phyloP scores from a whole-genome alignment of 352 stramenopile genomes.

The Globisporangium splendens region DNA sequence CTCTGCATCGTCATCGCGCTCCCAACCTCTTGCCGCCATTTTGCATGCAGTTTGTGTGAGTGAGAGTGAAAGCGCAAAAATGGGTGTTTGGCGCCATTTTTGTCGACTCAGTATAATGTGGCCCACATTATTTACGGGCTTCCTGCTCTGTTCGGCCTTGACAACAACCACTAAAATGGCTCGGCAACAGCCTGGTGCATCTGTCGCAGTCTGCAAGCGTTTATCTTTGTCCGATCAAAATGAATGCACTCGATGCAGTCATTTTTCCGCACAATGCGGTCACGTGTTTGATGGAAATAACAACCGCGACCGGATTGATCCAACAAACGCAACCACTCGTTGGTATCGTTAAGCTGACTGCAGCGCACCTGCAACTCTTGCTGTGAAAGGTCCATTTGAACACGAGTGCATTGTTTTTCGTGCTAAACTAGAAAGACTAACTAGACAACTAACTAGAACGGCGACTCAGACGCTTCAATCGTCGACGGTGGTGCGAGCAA shows the following conservation, averaged over 20 bases:
- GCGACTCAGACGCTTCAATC: slow-evolving; percentile 41
- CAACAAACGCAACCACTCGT: too few species aligned
- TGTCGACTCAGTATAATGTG: not conserved
- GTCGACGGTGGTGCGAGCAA: slow-evolving; percentile 45
- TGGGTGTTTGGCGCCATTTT: slow-evolving; percentile 4
- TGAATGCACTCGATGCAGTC: too few species aligned
- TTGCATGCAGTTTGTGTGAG: not conserved
- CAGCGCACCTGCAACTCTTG: too few species aligned
- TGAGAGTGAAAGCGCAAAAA: not conserved
- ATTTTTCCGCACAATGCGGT: too few species aligned
- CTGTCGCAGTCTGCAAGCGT: too few species aligned
- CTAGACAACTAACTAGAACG: not conserved
- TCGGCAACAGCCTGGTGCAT: too few species aligned
- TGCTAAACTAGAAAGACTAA: not conserved
- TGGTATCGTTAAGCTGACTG: too few species aligned
- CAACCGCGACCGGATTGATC: too few species aligned
- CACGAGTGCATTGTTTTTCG: not conserved
- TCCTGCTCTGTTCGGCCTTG: too few species aligned
- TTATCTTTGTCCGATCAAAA: too few species aligned
- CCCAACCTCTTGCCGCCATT: slow-evolving; percentile 55
- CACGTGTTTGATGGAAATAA: too few species aligned
- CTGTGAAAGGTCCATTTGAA: not conserved
- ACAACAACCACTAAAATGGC: too few species aligned
- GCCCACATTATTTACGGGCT: slow-evolving; percentile 2
- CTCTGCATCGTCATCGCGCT: slow-evolving; percentile 44